A percentile compares a stretch with the other conserved stretches of the same genome.
Evolutionary conservation across 371 early-diverging fungal genomes (phyloP).

Genomic region (Mucor indicus): DNA sequence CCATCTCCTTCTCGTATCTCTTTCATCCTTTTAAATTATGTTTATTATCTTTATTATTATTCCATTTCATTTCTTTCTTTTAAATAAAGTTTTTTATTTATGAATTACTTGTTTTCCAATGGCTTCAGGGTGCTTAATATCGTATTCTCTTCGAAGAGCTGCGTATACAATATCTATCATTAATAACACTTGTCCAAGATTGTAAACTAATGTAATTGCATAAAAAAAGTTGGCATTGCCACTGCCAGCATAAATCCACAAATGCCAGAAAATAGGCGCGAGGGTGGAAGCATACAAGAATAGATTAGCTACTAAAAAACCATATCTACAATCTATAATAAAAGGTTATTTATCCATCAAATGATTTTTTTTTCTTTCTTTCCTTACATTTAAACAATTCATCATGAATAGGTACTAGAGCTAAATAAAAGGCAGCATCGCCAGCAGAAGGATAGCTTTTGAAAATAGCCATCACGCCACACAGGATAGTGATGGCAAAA

Average conservation of each 20-base stretch:
- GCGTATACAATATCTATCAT: constrained; percentile 79
- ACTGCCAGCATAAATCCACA: constrained; percentile 92
- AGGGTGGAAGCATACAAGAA: constrained; percentile 73
- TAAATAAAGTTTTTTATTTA: constrained; percentile 44
- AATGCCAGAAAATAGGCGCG: constrained; percentile 88
- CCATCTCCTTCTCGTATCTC: no score
- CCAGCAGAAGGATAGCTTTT: constrained; percentile 91
- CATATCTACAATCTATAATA: constrained; percentile 63
- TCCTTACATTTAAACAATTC: constrained; percentile 85
- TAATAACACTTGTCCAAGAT: constrained; percentile 78
- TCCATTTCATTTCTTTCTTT: not conserved
- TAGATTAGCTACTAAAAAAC: constrained; percentile 61
- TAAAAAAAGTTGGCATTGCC: constrained; percentile 98
- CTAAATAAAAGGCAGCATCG: constrained; percentile 80
- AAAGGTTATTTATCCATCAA: no score
- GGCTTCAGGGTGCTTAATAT: constrained; percentile 59
- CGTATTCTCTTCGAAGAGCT: constrained; percentile 73
- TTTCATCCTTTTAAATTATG: not conserved
- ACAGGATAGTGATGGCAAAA: constrained; percentile 65
- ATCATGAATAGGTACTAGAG: constrained; percentile 73
- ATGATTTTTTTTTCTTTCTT: no score
- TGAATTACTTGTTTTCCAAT: constrained; percentile 61
- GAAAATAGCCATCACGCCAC: constrained; percentile 78
- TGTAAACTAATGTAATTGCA: constrained; percentile 90
- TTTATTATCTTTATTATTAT: not conserved